These are phyloP conservation scores for Anethum foeniculum DNA, from an alignment of 140 eudicot species.

Conservation along the genomic window DNA sequence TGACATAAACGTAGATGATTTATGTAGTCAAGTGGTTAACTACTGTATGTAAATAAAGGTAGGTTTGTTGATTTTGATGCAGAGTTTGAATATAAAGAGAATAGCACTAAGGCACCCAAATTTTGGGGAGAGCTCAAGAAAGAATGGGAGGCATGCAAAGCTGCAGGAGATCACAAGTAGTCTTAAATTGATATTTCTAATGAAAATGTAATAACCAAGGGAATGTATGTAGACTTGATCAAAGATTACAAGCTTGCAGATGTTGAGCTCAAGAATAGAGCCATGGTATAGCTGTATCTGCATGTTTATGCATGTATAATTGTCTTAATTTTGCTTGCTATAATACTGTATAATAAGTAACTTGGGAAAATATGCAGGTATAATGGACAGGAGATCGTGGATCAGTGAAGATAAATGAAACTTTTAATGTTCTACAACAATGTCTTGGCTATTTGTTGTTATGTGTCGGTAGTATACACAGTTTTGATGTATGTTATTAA, in stretches of 20 bases:
- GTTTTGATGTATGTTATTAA: too few species aligned
- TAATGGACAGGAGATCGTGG: neutral
- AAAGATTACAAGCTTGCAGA: neutral
- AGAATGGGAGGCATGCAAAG: conserved; percentile 7
- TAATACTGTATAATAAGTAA: neutral
- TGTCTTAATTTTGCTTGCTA: neutral
- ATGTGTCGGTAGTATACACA: too few species aligned
- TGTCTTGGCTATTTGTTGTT: too few species aligned
- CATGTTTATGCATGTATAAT: neutral
- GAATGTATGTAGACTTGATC: neutral
- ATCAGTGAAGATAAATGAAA: neutral
- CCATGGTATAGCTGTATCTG: conserved; percentile 8
- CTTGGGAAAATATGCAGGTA: neutral
- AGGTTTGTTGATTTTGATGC: too few species aligned
- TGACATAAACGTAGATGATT: too few species aligned
- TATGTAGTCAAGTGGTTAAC: too few species aligned
- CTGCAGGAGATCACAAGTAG: neutral
- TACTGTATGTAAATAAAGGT: too few species aligned
- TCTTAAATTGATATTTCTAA: conserved; percentile 3
- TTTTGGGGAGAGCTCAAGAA: neutral
- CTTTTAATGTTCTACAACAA: neutral
- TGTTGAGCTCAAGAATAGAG: neutral
- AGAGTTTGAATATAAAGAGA: neutral
- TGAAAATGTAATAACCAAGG: neutral
- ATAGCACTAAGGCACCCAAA: neutral